phyloP scores from a whole-genome alignment of 169 alveolate genomes.

The Plasmodium malariae region DNA sequence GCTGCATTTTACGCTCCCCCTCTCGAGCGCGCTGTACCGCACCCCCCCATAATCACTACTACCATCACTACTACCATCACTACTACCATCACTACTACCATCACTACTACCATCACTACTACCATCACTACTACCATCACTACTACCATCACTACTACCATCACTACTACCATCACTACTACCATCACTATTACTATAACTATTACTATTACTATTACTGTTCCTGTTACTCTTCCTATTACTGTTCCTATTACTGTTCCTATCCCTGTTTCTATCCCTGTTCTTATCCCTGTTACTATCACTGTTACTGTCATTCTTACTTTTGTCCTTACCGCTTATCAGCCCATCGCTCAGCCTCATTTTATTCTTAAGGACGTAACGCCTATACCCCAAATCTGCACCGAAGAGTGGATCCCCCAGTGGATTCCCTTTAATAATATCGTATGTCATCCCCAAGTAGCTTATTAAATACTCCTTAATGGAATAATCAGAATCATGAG shows the following conservation, averaged over 20 bases:
- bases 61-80: background rate
- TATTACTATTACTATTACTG: no score
- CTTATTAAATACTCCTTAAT: constrained; percentile 70
- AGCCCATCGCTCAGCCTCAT: background rate
- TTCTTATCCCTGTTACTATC: no score
- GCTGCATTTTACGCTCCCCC: constrained; percentile 14
- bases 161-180: constrained; percentile 82
- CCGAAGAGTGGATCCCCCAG: constrained; percentile 87
- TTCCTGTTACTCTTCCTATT: no score
- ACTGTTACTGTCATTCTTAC: constrained; percentile 82
- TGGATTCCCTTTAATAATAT: constrained; percentile 87
- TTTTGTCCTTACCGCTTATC: background rate
- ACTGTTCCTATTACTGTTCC: constrained; percentile 76
- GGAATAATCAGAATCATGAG: background rate
- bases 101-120: background rate
- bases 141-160: constrained; percentile 75
- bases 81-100: background rate
- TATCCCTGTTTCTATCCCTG: no score
- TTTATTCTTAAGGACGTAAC: constrained; percentile 80
- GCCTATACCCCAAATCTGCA: constrained; percentile 88
- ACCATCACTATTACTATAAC: constrained; percentile 80
- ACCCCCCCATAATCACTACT: background rate
- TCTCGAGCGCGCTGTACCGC: background rate
- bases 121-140: background rate
- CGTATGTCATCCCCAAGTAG: constrained; percentile 88